Percentiles rank a stretch among this genome's conserved stretches.
Evolutionary conservation across 1,284 basidiomycete genomes (phyloP).

Genomic region (Apiotrichum sp.): DNA sequence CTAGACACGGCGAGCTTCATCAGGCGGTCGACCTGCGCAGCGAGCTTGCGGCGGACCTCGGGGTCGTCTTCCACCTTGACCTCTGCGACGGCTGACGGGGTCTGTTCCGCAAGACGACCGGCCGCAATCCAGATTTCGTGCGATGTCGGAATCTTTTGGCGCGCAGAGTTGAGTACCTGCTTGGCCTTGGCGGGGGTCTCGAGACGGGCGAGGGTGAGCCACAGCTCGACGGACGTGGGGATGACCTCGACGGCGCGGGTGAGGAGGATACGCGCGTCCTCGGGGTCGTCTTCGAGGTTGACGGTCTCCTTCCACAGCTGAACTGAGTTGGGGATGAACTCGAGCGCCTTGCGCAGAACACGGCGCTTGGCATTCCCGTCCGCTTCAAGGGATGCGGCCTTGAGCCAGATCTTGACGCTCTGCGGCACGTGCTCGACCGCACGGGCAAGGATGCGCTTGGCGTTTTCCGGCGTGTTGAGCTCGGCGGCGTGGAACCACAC

Average conservation of each 20-base stretch:
- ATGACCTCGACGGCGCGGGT: slow-evolving; percentile 94
- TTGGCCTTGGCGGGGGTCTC: slow-evolving; percentile 86
- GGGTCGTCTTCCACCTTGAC: slow-evolving; percentile 49
- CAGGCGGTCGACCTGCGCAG: slow-evolving; percentile 67
- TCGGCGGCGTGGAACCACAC: slow-evolving; percentile 95
- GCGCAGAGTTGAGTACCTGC: slow-evolving; percentile 90
- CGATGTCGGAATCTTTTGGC: slow-evolving; percentile 85
- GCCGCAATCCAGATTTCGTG: slow-evolving; percentile 99
- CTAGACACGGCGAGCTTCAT: slow-evolving; percentile 76
- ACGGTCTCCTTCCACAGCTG: slow-evolving; percentile 97
- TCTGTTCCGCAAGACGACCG: slow-evolving; percentile 84
- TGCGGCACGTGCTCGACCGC: slow-evolving; percentile 89
- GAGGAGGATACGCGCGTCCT: slow-evolving; percentile 85
- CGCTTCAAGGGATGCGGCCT: slow-evolving; percentile 80
- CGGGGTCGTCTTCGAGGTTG: slow-evolving; percentile 82
- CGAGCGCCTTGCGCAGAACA: slow-evolving; percentile 87
- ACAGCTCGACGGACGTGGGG: slow-evolving; percentile 88
- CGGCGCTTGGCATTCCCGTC: slow-evolving; percentile 83
- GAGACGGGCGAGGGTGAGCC: slow-evolving; percentile 91
- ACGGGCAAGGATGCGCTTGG: slow-evolving; percentile 88
- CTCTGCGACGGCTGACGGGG: slow-evolving; percentile 45
- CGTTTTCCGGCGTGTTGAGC: slow-evolving; percentile 85
- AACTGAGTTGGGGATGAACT: slow-evolving; percentile 95
- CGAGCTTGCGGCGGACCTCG: slow-evolving; percentile 55
- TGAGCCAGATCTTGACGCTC: slow-evolving; percentile 94